Evolutionary conservation across 1,139 yeast species (phyloP).

Genomic region (Blastobotrys indianensis): DNA sequence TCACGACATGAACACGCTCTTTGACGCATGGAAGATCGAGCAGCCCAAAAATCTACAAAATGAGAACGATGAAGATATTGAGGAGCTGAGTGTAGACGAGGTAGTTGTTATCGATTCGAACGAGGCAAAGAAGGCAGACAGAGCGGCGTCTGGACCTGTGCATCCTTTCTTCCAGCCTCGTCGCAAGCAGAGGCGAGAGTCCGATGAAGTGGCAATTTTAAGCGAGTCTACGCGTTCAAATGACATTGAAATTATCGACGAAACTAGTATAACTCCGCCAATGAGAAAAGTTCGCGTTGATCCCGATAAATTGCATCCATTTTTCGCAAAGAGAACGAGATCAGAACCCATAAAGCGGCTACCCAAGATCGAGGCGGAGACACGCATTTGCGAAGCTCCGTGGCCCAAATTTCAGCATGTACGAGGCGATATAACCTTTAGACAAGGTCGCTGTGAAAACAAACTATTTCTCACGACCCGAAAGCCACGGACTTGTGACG

Average conservation of each 20-base stretch:
- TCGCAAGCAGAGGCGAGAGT: not conserved
- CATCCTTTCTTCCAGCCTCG: slow-evolving; percentile 13
- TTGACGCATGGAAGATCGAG: slow-evolving; percentile 7
- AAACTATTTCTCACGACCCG: not conserved
- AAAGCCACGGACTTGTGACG: too few relatives aligned
- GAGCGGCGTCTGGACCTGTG: slow-evolving; percentile 1
- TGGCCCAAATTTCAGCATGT: slow-evolving; percentile 17
- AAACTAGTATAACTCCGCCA: too few relatives aligned
- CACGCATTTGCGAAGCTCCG: slow-evolving; percentile 8
- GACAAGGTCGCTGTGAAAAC: slow-evolving; percentile 1
- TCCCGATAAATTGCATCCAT: slow-evolving; percentile 19
- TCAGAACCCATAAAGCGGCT: not conserved
- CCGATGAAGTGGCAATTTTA: too few relatives aligned
- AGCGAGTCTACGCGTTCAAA: too few relatives aligned
- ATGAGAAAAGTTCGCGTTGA: too few relatives aligned
- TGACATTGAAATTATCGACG: too few relatives aligned
- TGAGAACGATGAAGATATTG: slow-evolving; percentile 1
- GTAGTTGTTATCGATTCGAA: not conserved
- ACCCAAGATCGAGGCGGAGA: not conserved
- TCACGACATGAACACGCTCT: slow-evolving; percentile 2
- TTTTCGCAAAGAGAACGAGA: slow-evolving; percentile 17
- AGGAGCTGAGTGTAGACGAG: slow-evolving; percentile 2
- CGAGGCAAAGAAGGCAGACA: not conserved
- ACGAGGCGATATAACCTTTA: slow-evolving; percentile 2
- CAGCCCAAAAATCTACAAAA: not conserved